A percentile compares a stretch with the other conserved stretches of the same genome.
Evolutionary conservation across 148 eudicot genomes (phyloP).

Genomic region (Selenicereus undatus): DNA sequence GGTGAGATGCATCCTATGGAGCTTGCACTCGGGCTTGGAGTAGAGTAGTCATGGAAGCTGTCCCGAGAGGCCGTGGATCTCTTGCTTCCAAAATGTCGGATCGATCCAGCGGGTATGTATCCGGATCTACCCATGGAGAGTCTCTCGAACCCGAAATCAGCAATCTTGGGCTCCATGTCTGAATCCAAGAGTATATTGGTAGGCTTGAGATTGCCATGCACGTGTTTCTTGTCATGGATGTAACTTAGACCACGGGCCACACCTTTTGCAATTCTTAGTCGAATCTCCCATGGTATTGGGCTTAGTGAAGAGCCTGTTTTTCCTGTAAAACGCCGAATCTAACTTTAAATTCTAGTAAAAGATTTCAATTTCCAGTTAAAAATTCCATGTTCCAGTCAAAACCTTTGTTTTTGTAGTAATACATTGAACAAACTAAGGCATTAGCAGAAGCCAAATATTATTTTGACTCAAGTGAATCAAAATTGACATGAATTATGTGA

Average conservation of each 20-base stretch:
- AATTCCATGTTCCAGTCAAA: too few relatives aligned
- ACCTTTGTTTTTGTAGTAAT: too few relatives aligned
- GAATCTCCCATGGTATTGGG: constrained; percentile 76
- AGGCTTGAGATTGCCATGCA: constrained; percentile 91
- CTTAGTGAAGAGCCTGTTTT: constrained; percentile 80
- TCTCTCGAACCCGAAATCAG: constrained; percentile 83
- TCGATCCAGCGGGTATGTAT: constrained; percentile 54
- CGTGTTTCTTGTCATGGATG: constrained; percentile 93
- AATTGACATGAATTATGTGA: neutral
- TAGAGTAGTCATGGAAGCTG: constrained; percentile 62
- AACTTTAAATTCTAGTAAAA: neutral
- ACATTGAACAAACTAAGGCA: neutral
- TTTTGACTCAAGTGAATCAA: neutral
- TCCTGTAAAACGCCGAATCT: constrained; percentile 35
- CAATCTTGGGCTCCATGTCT: constrained; percentile 90
- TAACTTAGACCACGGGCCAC: constrained; percentile 84
- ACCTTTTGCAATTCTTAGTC: constrained; percentile 87
- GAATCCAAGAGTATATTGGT: constrained; percentile 63
- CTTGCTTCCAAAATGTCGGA: constrained; percentile 80
- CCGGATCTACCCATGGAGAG: constrained; percentile 60
- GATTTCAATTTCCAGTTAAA: too few relatives aligned
- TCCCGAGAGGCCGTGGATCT: constrained; percentile 86
- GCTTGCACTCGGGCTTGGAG: constrained; percentile 88
- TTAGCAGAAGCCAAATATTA: neutral
- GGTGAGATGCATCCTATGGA: constrained; percentile 67